Conservation (phyloP, 192 early-diverging fungal genomes). For the Pilobolus umbonatus region DNA sequence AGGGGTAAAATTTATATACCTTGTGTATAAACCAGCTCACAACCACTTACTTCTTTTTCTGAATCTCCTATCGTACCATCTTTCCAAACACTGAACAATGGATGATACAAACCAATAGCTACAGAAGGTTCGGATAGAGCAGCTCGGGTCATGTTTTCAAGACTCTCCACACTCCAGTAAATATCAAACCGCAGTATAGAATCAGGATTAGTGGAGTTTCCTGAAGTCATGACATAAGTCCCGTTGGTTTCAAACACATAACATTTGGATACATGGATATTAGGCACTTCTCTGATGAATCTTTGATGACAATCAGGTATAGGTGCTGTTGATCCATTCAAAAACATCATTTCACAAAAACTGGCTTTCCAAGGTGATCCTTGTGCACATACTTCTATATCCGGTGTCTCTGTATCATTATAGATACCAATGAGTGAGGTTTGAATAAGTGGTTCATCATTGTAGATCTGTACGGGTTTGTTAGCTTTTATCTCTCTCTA, state of each 20-base stretch:
- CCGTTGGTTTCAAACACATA: constrained; percentile 9
- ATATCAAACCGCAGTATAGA: constrained; percentile 8
- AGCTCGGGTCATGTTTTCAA: not conserved
- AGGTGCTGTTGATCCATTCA: too few species aligned
- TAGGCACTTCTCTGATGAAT: not conserved
- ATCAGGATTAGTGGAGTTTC: too few species aligned
- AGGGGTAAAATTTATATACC: too few species aligned
- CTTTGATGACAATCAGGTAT: not conserved
- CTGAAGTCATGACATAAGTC: not conserved
- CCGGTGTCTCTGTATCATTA: not conserved
- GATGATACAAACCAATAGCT: constrained; percentile 11
- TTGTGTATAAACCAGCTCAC: not conserved
- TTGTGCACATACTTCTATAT: not conserved
- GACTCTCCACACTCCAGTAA: constrained; percentile 13
- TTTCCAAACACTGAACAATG: constrained; percentile 13
- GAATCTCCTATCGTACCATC: not conserved
- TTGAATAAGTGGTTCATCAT: too few species aligned
- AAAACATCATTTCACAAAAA: not conserved
- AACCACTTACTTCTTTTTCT: constrained; percentile 7
- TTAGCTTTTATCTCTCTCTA: too few species aligned
- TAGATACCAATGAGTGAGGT: too few species aligned
- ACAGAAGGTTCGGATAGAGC: not conserved
- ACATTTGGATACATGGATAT: not conserved
- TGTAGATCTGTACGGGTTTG: too few species aligned
- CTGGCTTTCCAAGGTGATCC: not conserved